phyloP scores from a whole-genome alignment of 345 rosid species.

The Hypericum perforatum region DNA sequence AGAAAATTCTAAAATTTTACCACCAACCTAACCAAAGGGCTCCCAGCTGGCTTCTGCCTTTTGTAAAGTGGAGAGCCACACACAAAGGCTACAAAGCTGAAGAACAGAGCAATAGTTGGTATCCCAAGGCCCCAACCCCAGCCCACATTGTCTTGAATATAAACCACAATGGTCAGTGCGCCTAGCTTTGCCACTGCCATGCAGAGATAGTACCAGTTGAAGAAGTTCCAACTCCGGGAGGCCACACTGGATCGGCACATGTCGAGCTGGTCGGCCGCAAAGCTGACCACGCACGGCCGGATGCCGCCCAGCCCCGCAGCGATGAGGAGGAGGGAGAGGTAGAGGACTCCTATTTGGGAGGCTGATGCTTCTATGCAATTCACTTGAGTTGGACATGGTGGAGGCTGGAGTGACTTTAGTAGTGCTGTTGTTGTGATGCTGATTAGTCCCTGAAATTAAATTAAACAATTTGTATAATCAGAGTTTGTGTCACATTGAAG shows the following conservation, averaged over 20 bases:
- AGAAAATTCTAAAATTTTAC: too few species aligned
- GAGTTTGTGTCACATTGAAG: too few species aligned
- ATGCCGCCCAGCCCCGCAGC: conserved; percentile 16
- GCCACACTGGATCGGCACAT: conserved; percentile 8
- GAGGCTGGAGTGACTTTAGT: conserved; percentile 1
- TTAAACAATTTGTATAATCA: not conserved
- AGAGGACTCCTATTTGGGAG: conserved; percentile 7
- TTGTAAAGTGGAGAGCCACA: too few species aligned
- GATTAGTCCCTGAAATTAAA: conserved; percentile 9
- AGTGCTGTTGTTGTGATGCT: conserved; percentile 12
- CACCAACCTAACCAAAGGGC: too few species aligned
- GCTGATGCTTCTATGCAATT: not conserved
- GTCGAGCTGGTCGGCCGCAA: conserved; percentile 18
- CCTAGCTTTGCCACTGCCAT: not conserved
- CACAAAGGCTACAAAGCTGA: too few species aligned
- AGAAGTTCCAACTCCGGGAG: conserved; percentile 7
- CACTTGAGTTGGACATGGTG: too few species aligned
- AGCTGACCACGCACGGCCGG: conserved; percentile 12
- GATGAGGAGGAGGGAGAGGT: conserved; percentile 14
- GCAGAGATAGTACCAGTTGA: conserved; percentile 12
- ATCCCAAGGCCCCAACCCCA: conserved; percentile 17
- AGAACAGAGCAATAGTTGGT: not conserved
- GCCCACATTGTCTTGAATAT: conserved; percentile 13
- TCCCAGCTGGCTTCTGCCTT: too few species aligned
- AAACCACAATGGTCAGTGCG: conserved; percentile 4